Conservation (phyloP, 2,329 filamentous ascomycete species). For the Botrytis paeoniae region DNA sequence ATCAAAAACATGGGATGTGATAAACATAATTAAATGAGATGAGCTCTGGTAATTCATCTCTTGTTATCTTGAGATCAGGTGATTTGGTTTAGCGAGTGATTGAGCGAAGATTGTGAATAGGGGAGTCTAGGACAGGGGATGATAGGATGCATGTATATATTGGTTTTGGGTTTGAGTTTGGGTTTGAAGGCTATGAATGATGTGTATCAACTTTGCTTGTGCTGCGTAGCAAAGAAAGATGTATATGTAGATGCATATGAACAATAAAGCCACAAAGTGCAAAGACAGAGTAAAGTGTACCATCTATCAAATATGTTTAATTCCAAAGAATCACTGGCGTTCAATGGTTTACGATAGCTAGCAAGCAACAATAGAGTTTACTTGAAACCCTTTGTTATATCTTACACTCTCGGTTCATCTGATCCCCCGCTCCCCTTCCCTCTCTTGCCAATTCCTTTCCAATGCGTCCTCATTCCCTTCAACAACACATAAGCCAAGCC, state of each 20-base stretch:
- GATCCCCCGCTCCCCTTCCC: neutral
- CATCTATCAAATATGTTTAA: neutral
- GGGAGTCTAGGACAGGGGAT: neutral
- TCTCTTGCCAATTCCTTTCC: constrained; percentile 36
- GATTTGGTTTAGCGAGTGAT: neutral
- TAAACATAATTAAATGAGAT: neutral
- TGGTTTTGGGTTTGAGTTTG: neutral
- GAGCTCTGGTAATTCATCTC: neutral
- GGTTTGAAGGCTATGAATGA: neutral
- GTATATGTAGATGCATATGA: neutral
- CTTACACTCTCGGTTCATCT: neutral
- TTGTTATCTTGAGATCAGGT: neutral
- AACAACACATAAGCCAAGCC: constrained; percentile 59
- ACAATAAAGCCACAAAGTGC: neutral
- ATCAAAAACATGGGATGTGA: too few relatives aligned
- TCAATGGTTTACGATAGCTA: neutral
- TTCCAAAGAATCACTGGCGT: neutral
- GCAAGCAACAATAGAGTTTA: neutral
- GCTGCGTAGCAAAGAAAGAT: neutral
- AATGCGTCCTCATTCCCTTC: constrained; percentile 52
- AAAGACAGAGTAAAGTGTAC: neutral
- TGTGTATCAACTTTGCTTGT: neutral
- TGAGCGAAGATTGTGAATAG: neutral
- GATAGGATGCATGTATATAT: neutral
- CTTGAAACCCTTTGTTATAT: neutral